These are phyloP conservation scores for Glycyrrhiza uralensis DNA, from an alignment of 306 rosid species.

Conservation along the genomic window DNA sequence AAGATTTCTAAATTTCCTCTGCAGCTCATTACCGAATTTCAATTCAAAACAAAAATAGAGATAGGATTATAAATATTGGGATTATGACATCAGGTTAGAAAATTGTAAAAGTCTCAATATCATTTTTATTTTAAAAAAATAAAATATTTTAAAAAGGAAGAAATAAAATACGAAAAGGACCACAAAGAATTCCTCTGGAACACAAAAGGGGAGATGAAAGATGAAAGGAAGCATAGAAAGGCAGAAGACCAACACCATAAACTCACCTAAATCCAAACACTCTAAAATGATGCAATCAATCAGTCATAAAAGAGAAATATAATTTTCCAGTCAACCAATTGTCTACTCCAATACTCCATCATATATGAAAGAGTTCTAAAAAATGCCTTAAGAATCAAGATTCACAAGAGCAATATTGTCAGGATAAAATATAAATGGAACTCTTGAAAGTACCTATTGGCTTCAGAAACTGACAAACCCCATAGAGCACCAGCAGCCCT, in stretches of 20 bases:
- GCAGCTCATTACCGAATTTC: not conserved
- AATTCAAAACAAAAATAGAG: not conserved
- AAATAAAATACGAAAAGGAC: not conserved
- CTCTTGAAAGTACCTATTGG: conserved; percentile 69
- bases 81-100: not conserved
- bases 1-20: not conserved
- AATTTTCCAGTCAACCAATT: not conserved
- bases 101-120: not conserved
- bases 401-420: not conserved
- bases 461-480: conserved; percentile 99
- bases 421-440: conserved; percentile 7
- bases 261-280: not conserved
- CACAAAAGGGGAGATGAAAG: not conserved
- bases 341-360: not conserved
- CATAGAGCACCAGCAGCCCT: conserved; percentile 99
- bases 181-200: not conserved
- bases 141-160: not conserved
- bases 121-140: not conserved
- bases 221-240: not conserved
- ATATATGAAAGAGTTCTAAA: not conserved
- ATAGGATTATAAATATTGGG: conserved; percentile 1
- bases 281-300: not conserved
- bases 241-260: not conserved
- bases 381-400: not conserved
- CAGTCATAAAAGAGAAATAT: not conserved